Conservation (phyloP, 2,329 filamentous ascomycete genomes). For the Zymoseptoria passerinii region DNA sequence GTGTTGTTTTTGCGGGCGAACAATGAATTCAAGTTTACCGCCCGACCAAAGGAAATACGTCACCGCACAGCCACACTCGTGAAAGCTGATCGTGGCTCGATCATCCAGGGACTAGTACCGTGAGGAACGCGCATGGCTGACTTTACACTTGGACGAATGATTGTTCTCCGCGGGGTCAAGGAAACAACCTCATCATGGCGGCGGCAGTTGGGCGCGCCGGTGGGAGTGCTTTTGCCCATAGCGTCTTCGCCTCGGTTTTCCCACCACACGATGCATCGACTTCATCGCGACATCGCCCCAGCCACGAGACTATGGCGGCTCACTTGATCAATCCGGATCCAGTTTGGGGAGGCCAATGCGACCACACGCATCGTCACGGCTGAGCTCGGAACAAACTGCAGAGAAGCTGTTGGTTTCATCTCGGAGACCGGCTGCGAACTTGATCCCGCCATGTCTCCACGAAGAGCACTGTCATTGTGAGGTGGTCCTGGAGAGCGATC, state of each 20-base stretch:
- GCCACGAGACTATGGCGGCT: conserved; percentile 41
- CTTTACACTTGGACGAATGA: not conserved
- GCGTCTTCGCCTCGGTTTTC: conserved; percentile 37
- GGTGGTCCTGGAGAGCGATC: conserved; percentile 17
- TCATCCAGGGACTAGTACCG: not conserved
- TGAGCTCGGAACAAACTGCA: not conserved
- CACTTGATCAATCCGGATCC: conserved; percentile 28
- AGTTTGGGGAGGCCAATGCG: not conserved
- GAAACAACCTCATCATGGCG: not conserved
- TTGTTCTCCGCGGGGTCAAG: not conserved
- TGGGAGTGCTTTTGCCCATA: not conserved
- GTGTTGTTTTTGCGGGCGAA: not conserved
- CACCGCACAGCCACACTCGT: not conserved
- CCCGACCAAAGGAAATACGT: not conserved
- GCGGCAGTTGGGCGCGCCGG: not conserved
- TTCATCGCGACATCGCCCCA: conserved; percentile 39
- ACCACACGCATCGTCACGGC: not conserved
- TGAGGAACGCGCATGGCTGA: not conserved
- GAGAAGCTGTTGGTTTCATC: not conserved
- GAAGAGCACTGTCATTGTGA: conserved; percentile 29
- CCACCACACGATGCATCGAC: conserved; percentile 35
- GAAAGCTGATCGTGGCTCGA: not conserved
- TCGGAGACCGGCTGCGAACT: not conserved
- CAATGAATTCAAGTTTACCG: not conserved
- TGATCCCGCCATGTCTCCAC: conserved; percentile 33